Conservation (phyloP, 441 rosid genomes). For the Pelargonium australe region DNA sequence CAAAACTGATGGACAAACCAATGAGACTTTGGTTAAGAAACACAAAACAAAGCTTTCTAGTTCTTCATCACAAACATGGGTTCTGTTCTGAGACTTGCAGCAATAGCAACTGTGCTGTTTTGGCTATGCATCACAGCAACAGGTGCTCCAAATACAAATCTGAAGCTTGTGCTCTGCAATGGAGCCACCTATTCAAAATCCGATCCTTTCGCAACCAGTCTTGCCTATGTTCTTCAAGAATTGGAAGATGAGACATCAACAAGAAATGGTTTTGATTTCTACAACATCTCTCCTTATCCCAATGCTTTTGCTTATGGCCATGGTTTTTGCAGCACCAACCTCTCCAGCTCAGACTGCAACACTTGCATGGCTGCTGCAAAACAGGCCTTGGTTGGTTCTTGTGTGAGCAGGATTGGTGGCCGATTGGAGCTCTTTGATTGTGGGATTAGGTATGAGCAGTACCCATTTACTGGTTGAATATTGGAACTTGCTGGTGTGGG, state of each 20-base stretch:
- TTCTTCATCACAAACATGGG: neutral
- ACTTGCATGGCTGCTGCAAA: constrained; percentile 2
- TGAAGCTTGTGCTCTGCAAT: neutral
- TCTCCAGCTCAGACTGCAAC: neutral
- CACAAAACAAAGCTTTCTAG: no score
- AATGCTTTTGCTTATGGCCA: constrained; percentile 7
- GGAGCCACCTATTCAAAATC: neutral
- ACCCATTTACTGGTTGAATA: constrained; percentile 7
- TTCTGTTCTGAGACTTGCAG: constrained; percentile 4
- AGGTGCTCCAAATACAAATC: constrained; percentile 5
- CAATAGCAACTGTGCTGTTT: neutral
- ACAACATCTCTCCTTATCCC: neutral
- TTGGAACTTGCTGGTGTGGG: no score
- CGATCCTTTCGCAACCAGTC: neutral
- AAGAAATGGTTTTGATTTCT: neutral
- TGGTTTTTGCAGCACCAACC: neutral
- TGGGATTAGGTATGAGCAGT: constrained; percentile 10
- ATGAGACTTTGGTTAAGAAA: no score
- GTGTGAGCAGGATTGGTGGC: constrained; percentile 4
- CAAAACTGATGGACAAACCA: no score
- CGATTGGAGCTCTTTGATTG: constrained; percentile 14
- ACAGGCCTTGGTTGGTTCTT: neutral
- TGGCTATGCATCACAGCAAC: neutral
- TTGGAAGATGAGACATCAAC: constrained; percentile 3
- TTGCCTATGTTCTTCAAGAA: neutral